Evolutionary conservation across 1,284 basidiomycete species (phyloP).

Genomic region (Cryptococcus sp.): DNA sequence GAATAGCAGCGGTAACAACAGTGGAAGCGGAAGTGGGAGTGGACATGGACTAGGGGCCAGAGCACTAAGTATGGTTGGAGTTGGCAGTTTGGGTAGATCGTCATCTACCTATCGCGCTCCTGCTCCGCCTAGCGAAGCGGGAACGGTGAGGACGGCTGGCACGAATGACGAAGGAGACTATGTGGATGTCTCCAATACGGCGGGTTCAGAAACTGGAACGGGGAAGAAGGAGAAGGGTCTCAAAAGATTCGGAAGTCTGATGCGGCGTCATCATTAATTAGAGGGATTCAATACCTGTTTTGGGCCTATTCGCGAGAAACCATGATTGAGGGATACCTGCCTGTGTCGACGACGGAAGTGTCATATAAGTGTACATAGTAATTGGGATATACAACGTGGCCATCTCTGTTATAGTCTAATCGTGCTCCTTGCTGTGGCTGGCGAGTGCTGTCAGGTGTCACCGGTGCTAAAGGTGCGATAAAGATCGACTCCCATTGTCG

Average conservation of each 20-base stretch:
- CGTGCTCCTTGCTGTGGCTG: too few species aligned
- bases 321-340: not conserved
- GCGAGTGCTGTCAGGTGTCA: not conserved
- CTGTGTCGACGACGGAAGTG: not conserved
- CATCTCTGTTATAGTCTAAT: too few species aligned
- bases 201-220: slow-evolving; percentile 3
- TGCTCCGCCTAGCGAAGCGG: slow-evolving; percentile 5
- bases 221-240: slow-evolving; percentile 24
- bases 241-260: slow-evolving; percentile 40
- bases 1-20: not conserved
- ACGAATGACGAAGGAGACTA: too few species aligned
- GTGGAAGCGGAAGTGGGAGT: slow-evolving; percentile 6
- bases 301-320: too few species aligned
- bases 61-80: slow-evolving; percentile 15
- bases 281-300: not conserved
- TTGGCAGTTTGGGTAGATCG: slow-evolving; percentile 3
- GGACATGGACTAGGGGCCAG: slow-evolving; percentile 2
- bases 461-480: not conserved
- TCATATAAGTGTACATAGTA: not conserved
- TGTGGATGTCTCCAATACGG: slow-evolving; percentile 4
- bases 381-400: too few species aligned
- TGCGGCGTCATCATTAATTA: slow-evolving; percentile 21
- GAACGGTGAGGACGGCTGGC: not conserved
- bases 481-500: too few species aligned
- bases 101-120: not conserved